These are phyloP conservation scores for Theileria orientalis DNA, from an alignment of 169 alveolate genomes.

Conservation along the genomic window DNA sequence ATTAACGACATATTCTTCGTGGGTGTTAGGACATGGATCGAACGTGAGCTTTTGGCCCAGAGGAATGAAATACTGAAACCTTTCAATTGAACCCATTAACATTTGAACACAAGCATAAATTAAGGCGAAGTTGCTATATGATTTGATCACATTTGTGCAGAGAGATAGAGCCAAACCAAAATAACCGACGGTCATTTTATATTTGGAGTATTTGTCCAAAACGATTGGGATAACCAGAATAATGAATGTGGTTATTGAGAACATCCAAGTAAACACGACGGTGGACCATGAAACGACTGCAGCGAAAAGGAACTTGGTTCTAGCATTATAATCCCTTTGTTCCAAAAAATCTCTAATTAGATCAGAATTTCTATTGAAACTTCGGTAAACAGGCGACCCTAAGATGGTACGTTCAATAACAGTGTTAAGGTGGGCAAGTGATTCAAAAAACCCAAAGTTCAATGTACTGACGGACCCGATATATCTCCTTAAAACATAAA, in stretches of 20 bases:
- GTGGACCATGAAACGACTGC: constrained; percentile 29
- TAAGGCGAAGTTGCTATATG: constrained; percentile 26
- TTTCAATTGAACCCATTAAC: not conserved
- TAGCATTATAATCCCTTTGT: constrained; percentile 9
- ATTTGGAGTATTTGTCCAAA: not conserved
- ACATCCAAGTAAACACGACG: constrained; percentile 17
- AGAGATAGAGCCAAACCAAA: too few species aligned
- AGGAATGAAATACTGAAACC: constrained; percentile 15
- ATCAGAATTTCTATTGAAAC: constrained; percentile 31
- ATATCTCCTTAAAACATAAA: not conserved
- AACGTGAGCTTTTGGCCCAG: not conserved
- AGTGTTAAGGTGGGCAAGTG: constrained; percentile 16
- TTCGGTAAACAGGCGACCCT: constrained; percentile 40
- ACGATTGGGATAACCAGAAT: too few species aligned
- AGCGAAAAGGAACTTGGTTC: too few species aligned
- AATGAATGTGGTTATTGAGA: too few species aligned
- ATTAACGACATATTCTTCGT: too few species aligned
- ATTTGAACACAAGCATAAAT: not conserved
- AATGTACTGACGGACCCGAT: constrained; percentile 26
- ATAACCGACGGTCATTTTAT: too few species aligned
- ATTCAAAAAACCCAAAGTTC: constrained; percentile 25
- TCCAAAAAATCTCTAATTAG: constrained; percentile 11
- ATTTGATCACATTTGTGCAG: too few species aligned
- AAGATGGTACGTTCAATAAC: constrained; percentile 24
- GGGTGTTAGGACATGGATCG: too few species aligned